Base-by-base conservation (phyloP, 1,284 basidiomycete species). In the Boletus albobrunnescens region DNA sequence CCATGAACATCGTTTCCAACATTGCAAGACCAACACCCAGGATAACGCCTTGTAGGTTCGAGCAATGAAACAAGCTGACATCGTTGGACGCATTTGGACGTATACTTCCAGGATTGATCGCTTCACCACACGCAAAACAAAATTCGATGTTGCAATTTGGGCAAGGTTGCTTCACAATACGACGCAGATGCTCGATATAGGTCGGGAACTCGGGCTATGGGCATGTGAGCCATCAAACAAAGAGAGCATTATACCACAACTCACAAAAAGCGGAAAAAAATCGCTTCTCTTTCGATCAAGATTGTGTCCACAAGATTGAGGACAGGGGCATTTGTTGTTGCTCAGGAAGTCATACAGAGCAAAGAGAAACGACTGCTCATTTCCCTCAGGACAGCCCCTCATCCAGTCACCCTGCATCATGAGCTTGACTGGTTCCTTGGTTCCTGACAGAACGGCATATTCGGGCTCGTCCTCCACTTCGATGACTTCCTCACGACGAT, bases 381-480 rank as follows among this genome's bases (percentile, higher is more conserved):
- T 84, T 49, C 89, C 91, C 66, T 94, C 92, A 0, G 92, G 91
- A 66, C 92, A 94, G 9, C 92, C 92, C 64, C 89, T 91, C 92
- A 94, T 94, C 91, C 91, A 95, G 61, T 91, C 84, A n/a, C 87
- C 87, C 64, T 89, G 87, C 19, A 84, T 84, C 77, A 94, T 81
- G 32, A 93, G 68, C 49, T 79, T 79, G 20, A 85, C 73, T 14
- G 67, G 65, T 51, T 78, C 74, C 40, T 67, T 67, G 13, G 62
- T 64, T 36, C 71, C 77, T 3, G 72, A 66, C 20, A 86, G 61
- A 27, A 63, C 52, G 28, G 74, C 69, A 4, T 70, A 65, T 63
- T 88, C 85, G 7, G 85, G 75, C 46, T 84, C 78, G 65, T 92
- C 87, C 60, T 92, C 82, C 2, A 90, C 78, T 70, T 95, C 88